Conservation (phyloP, 2,329 filamentous ascomycete genomes). For the Lecanicillium sp. region DNA sequence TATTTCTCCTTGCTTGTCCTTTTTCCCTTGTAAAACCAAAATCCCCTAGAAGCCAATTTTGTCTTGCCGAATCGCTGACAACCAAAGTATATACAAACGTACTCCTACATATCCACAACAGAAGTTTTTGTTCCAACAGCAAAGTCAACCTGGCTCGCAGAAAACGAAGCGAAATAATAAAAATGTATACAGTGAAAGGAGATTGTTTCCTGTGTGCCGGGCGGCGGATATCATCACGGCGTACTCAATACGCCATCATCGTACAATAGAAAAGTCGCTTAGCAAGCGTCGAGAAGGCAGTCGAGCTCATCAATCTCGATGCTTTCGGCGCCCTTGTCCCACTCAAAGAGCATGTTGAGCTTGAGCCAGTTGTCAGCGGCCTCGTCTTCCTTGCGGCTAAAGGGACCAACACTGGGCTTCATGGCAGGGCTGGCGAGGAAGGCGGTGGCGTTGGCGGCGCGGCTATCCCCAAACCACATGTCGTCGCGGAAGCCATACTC, state of each 20-base stretch:
- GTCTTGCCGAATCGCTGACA: constrained; percentile 8
- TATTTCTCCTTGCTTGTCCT: background rate
- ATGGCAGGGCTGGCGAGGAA: constrained; percentile 51
- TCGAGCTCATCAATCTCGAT: constrained; percentile 93
- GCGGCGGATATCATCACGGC: constrained; percentile 3
- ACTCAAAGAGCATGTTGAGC: constrained; percentile 35
- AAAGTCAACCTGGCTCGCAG: constrained; percentile 7
- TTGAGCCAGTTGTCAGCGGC: constrained; percentile 30
- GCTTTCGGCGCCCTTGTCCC: constrained; percentile 73
- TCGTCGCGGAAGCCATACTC: constrained; percentile 38
- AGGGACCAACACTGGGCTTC: constrained; percentile 22
- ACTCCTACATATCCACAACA: constrained; percentile 19
- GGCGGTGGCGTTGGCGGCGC: constrained; percentile 25
- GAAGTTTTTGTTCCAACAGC: constrained; percentile 8
- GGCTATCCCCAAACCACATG: constrained; percentile 44
- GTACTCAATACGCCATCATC: constrained; percentile 13
- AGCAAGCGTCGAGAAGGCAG: constrained; percentile 71
- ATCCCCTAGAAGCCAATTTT: constrained; percentile 11
- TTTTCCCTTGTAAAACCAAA: constrained; percentile 15
- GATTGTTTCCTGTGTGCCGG: background rate
- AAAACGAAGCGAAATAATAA: too few species aligned
- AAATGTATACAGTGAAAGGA: constrained; percentile 7
- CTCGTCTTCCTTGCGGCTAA: constrained; percentile 29
- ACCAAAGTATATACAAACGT: constrained; percentile 19
- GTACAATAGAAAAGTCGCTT: constrained; percentile 18